Base-by-base conservation (phyloP, 768 basidiomycete species). In the Rhizopogon vulgaris region DNA sequence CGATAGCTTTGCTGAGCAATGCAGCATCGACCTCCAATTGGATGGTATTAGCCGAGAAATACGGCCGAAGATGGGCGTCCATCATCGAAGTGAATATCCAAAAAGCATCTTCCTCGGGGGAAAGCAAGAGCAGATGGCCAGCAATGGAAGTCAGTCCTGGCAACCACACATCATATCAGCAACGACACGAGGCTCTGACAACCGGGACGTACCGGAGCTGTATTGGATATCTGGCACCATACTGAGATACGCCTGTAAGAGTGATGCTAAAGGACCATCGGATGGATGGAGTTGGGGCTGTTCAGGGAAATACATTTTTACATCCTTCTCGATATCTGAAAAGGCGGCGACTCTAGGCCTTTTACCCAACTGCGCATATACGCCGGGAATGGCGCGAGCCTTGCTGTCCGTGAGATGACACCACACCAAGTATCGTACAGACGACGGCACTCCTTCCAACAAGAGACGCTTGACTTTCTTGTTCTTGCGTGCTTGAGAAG, bases 41-140 rank as follows among this genome's bases (percentile, higher is more conserved):
- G 2, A 75, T 72, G 2, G 75, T 69, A 46, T 69, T 76, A 3
- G 75, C 60, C 36, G 84, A 79, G 62, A 90, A 93, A 64, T 90
- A 90, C 0, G 83, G 73, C 1, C 90, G 84, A n/a, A 91, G 71
- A 57, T 90, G 83, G 1, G 79, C 78, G 58, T 92, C 88, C 90
- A 93, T 93, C 56, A 92, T 70, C 3, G 88, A 89, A 1, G 88
- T 77, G 62, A 92, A 91, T 17, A 87, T 91, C 90, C 90, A 93
- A 65, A 93, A 93, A 0, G 87, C 90, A 57, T 93, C 90, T 63
- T 93, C 90, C 56, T 93, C 90, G 0, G 90, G 90, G 0, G 87
- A 80, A 42, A 87, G 81, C 8, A 85, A 68, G 0, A 92, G 68
- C 41, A 92, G 69, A 55, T 89, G 83, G 2, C 87, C 87, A 18